These are phyloP conservation scores for Sugiyamaella novakii DNA, from an alignment of 1,139 yeast genomes.

Conservation along the genomic window DNA sequence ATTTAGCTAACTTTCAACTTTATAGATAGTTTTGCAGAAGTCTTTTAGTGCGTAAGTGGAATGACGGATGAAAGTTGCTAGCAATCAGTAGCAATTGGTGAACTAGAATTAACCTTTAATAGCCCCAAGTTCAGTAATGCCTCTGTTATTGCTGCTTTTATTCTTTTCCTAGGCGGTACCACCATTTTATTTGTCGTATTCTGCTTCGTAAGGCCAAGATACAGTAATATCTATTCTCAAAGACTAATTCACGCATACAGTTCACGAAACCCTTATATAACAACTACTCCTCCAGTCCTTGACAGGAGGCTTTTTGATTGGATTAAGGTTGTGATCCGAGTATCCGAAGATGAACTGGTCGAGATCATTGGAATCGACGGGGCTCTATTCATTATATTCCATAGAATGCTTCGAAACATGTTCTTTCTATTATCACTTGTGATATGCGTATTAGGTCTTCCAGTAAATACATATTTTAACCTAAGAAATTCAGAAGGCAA, in stretches of 20 bases:
- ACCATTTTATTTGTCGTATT: conserved; percentile 37
- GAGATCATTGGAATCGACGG: conserved; percentile 45
- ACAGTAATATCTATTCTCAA: conserved; percentile 44
- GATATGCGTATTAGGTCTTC: conserved; percentile 43
- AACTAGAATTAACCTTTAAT: not conserved
- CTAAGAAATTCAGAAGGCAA: conserved; percentile 29
- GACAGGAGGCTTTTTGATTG: conserved; percentile 36
- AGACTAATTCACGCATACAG: conserved; percentile 30
- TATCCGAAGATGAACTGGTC: conserved; percentile 37
- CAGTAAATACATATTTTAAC: conserved; percentile 44
- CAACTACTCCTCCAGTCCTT: conserved; percentile 28
- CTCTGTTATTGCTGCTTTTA: conserved; percentile 43
- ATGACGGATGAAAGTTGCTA: not conserved
- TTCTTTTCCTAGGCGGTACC: conserved; percentile 43
- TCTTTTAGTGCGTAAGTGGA: conserved; percentile 33
- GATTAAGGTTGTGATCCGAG: conserved; percentile 34
- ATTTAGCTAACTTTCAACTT: no score
- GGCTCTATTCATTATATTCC: conserved; percentile 41
- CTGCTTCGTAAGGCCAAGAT: conserved; percentile 42
- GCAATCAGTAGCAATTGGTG: no score
- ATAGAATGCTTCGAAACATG: conserved; percentile 41
- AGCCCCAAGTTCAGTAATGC: not conserved
- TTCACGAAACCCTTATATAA: conserved; percentile 8
- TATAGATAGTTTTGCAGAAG: conserved; percentile 27
- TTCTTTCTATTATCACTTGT: conserved; percentile 40